Evolutionary conservation across 139 green algal species (phyloP).

Genomic region (Chlamydomonas schloesseri): DNA sequence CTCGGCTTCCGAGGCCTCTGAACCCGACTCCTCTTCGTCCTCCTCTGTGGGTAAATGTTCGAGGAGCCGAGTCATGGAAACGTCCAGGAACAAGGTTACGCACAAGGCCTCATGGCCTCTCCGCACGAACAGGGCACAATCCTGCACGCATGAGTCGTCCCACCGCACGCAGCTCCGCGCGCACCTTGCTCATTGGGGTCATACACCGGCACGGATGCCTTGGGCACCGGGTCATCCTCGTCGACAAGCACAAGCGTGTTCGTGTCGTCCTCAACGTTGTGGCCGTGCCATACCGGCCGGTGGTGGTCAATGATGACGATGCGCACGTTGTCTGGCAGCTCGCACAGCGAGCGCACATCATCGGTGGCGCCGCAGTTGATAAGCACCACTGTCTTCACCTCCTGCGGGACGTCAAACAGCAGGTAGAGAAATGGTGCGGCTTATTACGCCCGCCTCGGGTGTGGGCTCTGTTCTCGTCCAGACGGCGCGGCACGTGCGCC

Average conservation of each 20-base stretch:
- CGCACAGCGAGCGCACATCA: constrained; percentile 62
- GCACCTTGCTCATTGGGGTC: too few species aligned
- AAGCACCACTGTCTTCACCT: constrained; percentile 77
- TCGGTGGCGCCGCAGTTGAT: constrained; percentile 91
- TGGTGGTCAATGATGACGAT: constrained; percentile 89
- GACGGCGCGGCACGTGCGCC: too few species aligned
- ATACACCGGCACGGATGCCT: constrained; percentile 24
- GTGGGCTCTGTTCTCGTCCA: too few species aligned
- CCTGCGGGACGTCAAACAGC: constrained; percentile 17
- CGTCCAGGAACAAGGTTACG: too few species aligned
- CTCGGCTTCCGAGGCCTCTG: not conserved
- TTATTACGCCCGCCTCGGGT: too few species aligned
- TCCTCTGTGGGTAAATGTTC: too few species aligned
- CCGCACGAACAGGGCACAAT: too few species aligned
- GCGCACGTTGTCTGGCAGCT: constrained; percentile 65
- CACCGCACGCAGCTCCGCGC: too few species aligned
- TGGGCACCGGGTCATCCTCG: constrained; percentile 62
- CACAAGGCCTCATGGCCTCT: too few species aligned
- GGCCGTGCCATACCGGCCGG: constrained; percentile 61
- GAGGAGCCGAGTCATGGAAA: too few species aligned
- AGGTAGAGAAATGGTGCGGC: not conserved
- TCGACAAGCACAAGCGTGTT: constrained; percentile 62
- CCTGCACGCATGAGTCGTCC: too few species aligned
- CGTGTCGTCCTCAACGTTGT: constrained; percentile 52
- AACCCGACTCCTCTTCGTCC: not conserved